Base-by-base conservation (phyloP, 1,284 basidiomycete genomes). In the Salmacisia buchloeana region DNA sequence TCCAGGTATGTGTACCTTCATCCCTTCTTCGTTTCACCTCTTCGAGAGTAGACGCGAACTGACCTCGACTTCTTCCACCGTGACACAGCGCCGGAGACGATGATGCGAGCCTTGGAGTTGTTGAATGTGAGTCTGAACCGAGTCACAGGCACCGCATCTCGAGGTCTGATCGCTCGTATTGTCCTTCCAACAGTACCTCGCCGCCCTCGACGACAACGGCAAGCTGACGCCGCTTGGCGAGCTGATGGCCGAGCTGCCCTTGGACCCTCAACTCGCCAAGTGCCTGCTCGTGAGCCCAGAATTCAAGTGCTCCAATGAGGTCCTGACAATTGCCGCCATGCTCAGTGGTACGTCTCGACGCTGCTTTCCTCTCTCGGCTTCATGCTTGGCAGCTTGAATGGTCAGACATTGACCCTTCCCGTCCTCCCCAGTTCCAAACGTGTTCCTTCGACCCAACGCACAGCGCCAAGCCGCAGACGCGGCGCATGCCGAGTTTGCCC, bases 251-350 rank as follows among this genome's bases (percentile, higher is more conserved):
- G 94, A 97, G 71, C 97, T 98, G 82, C 94, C 94, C 5, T 92
- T 97, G 88, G 94, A 97, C 69, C 96, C 94, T 5, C 87, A 91
- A 2, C 82, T 94, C 66, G 93, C 94, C 10, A 98, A 98, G 83
- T 97, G 97, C 93, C 83, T 99, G 61, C 97, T 98, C 80, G 91
- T 92, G n/a, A 94, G 91, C 75, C 90, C 93, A 13, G 92, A 97
- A 79, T 97, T 97, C 83, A 88, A 88, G 64, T 98, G 94, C 82
- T 93, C 90, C 69, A 94, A 97, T 77, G 96, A 98, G 80, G 90
- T 97, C 60, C 82, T 99, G 63, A 92, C 90, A 0, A 92, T 99
- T 63, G 92, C 92, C 0, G 90, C 94, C 0, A 97, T 97, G 94
- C 84, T 98, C 61, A 52, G 46, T 27, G 23, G 41, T 43, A 21